Evolutionary conservation across 2,329 filamentous ascomycete genomes (phyloP).

Genomic region (Capronia epimyces): DNA sequence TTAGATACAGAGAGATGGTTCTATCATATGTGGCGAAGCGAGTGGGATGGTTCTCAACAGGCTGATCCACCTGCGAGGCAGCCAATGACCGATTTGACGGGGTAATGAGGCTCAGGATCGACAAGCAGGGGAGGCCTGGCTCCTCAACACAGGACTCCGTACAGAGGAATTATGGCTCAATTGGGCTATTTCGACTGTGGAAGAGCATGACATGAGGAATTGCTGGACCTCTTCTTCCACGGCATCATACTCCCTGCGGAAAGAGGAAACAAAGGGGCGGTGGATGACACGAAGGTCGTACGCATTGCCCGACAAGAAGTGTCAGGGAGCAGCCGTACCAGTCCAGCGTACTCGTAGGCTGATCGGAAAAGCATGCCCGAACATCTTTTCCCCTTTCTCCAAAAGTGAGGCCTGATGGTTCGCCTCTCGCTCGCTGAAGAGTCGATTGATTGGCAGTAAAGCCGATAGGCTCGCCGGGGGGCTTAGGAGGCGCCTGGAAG

Average conservation of each 20-base stretch:
- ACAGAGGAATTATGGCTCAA: not conserved
- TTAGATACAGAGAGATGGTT: not conserved
- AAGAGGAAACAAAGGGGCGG: too few relatives aligned
- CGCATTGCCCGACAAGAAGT: too few relatives aligned
- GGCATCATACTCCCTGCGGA: too few relatives aligned
- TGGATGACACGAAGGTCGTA: too few relatives aligned
- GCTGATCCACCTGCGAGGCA: conserved; percentile 17
- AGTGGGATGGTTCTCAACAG: conserved; percentile 18
- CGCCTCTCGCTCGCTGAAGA: not conserved
- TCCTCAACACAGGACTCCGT: not conserved
- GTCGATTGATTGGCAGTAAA: conserved; percentile 4
- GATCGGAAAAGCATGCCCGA: not conserved
- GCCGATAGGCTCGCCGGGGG: conserved; percentile 2
- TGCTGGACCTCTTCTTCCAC: too few relatives aligned
- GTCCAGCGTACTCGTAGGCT: too few relatives aligned
- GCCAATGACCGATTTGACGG: conserved; percentile 12
- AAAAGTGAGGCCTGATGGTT: conserved; percentile 5
- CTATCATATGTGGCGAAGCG: conserved; percentile 1
- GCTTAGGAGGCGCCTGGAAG: not conserved
- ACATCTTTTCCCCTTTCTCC: not conserved
- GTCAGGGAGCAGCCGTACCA: not conserved
- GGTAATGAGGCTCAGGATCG: not conserved
- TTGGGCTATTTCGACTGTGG: too few relatives aligned
- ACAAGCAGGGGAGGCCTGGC: not conserved
- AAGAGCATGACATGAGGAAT: too few relatives aligned